phyloP scores from a whole-genome alignment of 169 alveolate genomes.

The Pseudocohnilembus persalinus region DNA sequence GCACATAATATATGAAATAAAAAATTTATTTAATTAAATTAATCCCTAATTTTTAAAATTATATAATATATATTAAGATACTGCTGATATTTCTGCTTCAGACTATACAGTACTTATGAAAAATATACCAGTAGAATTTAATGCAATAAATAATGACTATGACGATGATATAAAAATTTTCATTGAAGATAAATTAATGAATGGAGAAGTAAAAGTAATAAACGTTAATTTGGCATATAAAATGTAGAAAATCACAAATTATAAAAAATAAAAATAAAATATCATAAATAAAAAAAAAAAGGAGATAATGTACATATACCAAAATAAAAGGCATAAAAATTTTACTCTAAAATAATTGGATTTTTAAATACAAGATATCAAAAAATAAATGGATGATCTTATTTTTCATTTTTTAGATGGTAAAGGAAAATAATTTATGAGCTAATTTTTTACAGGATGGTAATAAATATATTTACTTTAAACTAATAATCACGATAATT shows the following conservation, averaged over 20 bases:
- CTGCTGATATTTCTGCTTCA: constrained; percentile 23
- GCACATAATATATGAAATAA: background rate
- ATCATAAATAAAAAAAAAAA: background rate
- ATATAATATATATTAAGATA: too few relatives aligned
- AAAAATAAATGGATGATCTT: background rate
- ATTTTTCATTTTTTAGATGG: background rate
- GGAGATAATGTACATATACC: background rate
- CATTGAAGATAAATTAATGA: background rate
- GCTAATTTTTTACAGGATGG: background rate
- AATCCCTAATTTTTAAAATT: background rate
- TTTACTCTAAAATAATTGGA: background rate
- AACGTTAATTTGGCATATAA: constrained; percentile 5
- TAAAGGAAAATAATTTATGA: background rate
- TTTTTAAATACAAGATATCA: background rate
- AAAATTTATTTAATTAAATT: too few relatives aligned
- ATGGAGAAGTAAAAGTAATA: constrained; percentile 7
- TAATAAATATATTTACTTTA: too few relatives aligned
- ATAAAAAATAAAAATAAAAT: background rate
- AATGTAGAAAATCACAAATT: background rate
- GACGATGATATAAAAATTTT: constrained; percentile 17
- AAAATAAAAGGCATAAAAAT: too few relatives aligned
- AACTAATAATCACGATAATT: too few relatives aligned
- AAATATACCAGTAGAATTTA: constrained; percentile 13
- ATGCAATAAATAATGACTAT: constrained; percentile 25
- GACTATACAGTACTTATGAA: constrained; percentile 17